Conservation (phyloP, 129 eudicot genomes). For the Centaurea solstitialis region DNA sequence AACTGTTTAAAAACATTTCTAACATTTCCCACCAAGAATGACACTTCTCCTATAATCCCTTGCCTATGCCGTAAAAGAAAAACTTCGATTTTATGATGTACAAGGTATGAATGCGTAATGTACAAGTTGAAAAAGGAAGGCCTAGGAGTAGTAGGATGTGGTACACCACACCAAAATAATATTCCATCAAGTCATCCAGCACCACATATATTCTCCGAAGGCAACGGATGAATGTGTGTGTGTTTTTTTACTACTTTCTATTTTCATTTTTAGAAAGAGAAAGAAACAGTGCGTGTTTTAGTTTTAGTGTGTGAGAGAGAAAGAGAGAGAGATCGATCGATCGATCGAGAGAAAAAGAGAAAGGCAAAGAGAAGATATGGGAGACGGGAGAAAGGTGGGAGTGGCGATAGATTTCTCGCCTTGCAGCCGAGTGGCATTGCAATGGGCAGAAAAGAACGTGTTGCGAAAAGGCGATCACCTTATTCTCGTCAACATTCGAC, state of each 20-base stretch:
- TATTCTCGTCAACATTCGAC: slow-evolving; percentile 56
- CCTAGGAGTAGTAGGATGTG: no score
- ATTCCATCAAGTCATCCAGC: neutral
- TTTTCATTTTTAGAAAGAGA: neutral
- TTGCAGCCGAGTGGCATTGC: slow-evolving; percentile 61
- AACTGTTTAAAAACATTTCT: no score
- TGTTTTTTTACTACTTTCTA: no score
- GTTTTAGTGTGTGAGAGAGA: neutral
- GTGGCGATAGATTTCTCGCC: slow-evolving; percentile 85
- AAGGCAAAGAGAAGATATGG: slow-evolving; percentile 39
- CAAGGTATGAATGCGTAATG: no score
- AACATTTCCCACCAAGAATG: no score
- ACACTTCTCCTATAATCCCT: no score
- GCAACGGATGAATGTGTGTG: no score
- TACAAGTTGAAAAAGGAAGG: no score
- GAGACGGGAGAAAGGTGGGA: slow-evolving; percentile 62
- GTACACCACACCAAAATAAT: no score
- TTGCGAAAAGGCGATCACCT: slow-evolving; percentile 66
- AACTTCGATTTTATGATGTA: no score
- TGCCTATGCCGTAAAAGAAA: no score
- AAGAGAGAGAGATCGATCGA: neutral
- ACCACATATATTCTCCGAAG: neutral
- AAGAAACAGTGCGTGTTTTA: neutral
- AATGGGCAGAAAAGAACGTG: slow-evolving; percentile 72
- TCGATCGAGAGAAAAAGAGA: slow-evolving; percentile 5